A percentile compares a stretch with the other conserved stretches of the same genome.
These are phyloP conservation scores for Coniochaeta prunicola DNA, from an alignment of 2,329 filamentous ascomycete species.

Conservation along the genomic window DNA sequence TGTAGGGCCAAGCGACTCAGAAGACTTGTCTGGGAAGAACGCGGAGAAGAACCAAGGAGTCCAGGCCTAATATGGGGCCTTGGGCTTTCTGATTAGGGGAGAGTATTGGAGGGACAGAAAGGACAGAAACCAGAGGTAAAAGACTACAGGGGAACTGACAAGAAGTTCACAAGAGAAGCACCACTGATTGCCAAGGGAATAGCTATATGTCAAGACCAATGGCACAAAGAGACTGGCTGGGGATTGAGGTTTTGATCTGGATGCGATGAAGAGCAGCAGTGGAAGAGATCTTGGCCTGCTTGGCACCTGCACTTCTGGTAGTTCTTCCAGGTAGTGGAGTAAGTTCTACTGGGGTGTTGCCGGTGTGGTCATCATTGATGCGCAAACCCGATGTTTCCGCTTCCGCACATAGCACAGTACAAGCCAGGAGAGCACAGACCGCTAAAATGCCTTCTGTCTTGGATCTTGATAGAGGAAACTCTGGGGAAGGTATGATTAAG, in stretches of 20 bases:
- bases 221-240: neutral
- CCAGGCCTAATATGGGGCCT: neutral
- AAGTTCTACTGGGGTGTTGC: no score
- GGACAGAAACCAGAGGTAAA: neutral
- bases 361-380: no score
- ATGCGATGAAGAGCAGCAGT: neutral
- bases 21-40: neutral
- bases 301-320: no score
- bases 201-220: neutral
- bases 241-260: neutral
- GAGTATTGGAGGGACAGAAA: neutral
- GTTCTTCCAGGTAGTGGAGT: no score
- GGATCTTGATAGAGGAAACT: no score
- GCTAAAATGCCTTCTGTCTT: no score
- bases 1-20: neutral
- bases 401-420: no score
- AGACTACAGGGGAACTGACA: neutral
- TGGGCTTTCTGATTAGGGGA: neutral
- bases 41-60: neutral
- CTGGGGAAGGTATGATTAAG: neutral
- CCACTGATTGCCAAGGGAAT: neutral
- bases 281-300: no score
- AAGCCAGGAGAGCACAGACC: no score
- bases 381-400: no score
- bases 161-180: neutral